These are phyloP conservation scores for Sordariomycetes sp. DNA, from an alignment of 2,329 filamentous ascomycete genomes.

Conservation along the genomic window DNA sequence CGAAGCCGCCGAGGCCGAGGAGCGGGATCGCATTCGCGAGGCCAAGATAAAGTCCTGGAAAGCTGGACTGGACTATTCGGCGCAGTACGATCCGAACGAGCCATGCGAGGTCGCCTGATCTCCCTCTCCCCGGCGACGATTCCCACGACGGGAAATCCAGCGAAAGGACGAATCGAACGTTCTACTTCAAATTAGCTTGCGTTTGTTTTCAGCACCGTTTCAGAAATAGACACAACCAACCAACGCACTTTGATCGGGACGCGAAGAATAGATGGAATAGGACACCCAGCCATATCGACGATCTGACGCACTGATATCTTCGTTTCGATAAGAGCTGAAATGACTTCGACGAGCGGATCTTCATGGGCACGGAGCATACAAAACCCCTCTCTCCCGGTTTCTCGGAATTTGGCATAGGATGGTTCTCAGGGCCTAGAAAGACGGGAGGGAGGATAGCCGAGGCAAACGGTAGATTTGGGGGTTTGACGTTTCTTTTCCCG, in stretches of 20 bases:
- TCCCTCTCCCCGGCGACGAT: not conserved
- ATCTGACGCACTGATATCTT: slow-evolving; percentile 1
- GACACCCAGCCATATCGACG: not conserved
- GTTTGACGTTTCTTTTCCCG: not conserved
- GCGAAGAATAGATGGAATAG: not conserved
- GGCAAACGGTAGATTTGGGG: not conserved
- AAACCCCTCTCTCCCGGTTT: not conserved
- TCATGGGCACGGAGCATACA: not conserved
- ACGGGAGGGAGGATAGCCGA: not conserved
- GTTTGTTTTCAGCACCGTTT: not conserved
- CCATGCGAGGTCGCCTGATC: not conserved
- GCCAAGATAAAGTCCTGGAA: slow-evolving; percentile 7
- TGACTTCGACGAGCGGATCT: slow-evolving; percentile 2
- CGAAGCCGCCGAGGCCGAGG: slow-evolving; percentile 17
- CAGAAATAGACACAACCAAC: not conserved
- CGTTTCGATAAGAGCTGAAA: slow-evolving; percentile 2
- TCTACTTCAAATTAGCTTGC: not conserved
- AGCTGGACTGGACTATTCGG: slow-evolving; percentile 1
- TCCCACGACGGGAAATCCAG: not conserved
- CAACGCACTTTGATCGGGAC: not conserved
- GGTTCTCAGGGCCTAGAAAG: not conserved
- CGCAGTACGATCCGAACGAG: slow-evolving; percentile 6
- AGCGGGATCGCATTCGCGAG: slow-evolving; percentile 4
- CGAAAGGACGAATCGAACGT: not conserved
- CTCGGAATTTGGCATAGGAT: slow-evolving; percentile 4